These are phyloP conservation scores for Diplodia corticola DNA, from an alignment of 2,329 filamentous ascomycete genomes.

Conservation along the genomic window DNA sequence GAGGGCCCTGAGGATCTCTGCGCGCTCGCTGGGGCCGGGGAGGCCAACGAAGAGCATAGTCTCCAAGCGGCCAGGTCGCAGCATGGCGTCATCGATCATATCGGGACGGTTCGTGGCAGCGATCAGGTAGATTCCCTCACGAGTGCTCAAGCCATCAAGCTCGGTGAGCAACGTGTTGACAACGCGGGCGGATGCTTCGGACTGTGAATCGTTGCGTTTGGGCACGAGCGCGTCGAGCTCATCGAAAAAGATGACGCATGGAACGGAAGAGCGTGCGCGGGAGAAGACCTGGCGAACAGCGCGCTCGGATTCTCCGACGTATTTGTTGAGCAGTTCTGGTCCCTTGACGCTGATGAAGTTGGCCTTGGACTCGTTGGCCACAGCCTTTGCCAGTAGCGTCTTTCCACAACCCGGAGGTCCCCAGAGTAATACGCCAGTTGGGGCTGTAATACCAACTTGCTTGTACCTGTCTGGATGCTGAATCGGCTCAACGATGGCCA, in stretches of 20 bases:
- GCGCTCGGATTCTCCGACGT: constrained; percentile 92
- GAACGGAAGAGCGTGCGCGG: constrained; percentile 79
- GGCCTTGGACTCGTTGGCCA: constrained; percentile 91
- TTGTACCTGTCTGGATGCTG: constrained; percentile 75
- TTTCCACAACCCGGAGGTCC: constrained; percentile 96
- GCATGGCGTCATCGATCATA: constrained; percentile 94
- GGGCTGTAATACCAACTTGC: constrained; percentile 73
- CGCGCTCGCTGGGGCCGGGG: constrained; percentile 74
- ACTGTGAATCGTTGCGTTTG: constrained; percentile 71
- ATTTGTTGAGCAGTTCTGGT: constrained; percentile 91
- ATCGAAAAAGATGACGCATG: constrained; percentile 97
- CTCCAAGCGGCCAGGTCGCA: constrained; percentile 85
- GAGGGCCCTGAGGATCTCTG: constrained; percentile 78
- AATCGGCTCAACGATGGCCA: constrained; percentile 89
- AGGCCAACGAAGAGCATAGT: constrained; percentile 88
- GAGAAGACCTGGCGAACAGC: constrained; percentile 90
- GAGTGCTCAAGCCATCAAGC: constrained; percentile 78
- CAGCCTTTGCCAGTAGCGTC: constrained; percentile 91
- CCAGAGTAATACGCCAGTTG: constrained; percentile 90
- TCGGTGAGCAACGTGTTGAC: constrained; percentile 96
- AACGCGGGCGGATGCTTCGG: constrained; percentile 81
- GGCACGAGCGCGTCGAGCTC: constrained; percentile 93
- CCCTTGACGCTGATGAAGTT: constrained; percentile 99
- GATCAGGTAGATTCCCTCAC: constrained; percentile 88
- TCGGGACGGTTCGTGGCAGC: constrained; percentile 94